phyloP scores from a whole-genome alignment of 768 basidiomycete genomes.

The Suillus cothurnatus region DNA sequence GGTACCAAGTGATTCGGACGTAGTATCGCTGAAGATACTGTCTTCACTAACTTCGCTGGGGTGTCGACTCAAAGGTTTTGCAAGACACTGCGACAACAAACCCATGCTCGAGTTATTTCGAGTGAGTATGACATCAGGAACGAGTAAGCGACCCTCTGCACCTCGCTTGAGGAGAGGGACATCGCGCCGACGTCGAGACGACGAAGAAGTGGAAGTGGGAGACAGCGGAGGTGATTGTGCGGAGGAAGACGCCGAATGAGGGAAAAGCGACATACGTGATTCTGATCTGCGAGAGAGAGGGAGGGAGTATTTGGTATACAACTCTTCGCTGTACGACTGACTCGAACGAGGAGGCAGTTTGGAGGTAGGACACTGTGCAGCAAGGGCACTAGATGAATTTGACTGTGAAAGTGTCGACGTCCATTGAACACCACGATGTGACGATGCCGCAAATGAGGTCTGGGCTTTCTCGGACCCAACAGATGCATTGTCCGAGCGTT shows the following conservation, averaged over 20 bases:
- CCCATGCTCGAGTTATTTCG: constrained; percentile 39
- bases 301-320: constrained; percentile 57
- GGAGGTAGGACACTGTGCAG: constrained; percentile 23
- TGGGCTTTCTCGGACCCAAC: constrained; percentile 37
- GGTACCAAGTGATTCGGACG: constrained; percentile 23
- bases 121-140: constrained; percentile 44
- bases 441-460: constrained; percentile 50
- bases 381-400: constrained; percentile 28
- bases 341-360: constrained; percentile 30
- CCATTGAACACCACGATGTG: constrained; percentile 54
- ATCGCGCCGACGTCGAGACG: constrained; percentile 45
- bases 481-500: constrained; percentile 40
- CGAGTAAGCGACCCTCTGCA: constrained; percentile 66
- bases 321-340: constrained; percentile 43
- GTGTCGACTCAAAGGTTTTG: constrained; percentile 43
- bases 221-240: constrained; percentile 40
- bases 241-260: constrained; percentile 36
- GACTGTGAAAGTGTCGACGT: constrained; percentile 34
- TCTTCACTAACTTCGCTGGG: constrained; percentile 43
- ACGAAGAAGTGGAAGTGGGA: constrained; percentile 32
- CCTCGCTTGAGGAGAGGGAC: constrained; percentile 57
- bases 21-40: constrained; percentile 31
- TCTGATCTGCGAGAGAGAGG: constrained; percentile 59
- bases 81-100: constrained; percentile 27
- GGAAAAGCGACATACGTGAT: constrained; percentile 45